These are phyloP conservation scores for Phytopythium montanum DNA, from an alignment of 352 stramenopile species.

Conservation along the genomic window DNA sequence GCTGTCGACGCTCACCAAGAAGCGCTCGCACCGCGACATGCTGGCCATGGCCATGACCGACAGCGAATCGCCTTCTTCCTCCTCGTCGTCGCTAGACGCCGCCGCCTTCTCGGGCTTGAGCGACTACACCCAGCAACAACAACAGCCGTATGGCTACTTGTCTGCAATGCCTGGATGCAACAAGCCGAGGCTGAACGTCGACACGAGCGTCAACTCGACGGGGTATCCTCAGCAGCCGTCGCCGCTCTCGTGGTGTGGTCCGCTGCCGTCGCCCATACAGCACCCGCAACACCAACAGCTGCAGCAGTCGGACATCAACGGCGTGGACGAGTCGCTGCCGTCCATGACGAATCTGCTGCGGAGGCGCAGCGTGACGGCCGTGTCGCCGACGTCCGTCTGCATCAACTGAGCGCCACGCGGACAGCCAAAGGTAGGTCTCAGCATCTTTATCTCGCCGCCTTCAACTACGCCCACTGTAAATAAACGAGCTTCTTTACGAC, in stretches of 20 bases:
- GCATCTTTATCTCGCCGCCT: neutral
- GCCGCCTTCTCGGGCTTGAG: neutral
- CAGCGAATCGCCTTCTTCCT: neutral
- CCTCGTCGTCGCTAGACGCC: neutral
- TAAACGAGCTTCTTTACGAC: neutral
- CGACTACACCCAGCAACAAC: neutral
- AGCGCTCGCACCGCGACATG: conserved; percentile 7
- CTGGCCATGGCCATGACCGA: conserved; percentile 1
- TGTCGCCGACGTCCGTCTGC: neutral
- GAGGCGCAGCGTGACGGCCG: conserved; percentile 13
- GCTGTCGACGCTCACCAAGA: conserved; percentile 6
- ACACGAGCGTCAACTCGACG: conserved; percentile 1
- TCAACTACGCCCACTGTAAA: neutral
- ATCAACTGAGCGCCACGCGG: conserved; percentile 6
- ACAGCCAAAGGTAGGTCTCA: neutral
- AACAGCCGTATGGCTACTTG: neutral
- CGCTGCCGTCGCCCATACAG: conserved; percentile 5
- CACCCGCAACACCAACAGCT: neutral
- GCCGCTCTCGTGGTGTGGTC: conserved; percentile 1
- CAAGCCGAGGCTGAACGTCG: conserved; percentile 4
- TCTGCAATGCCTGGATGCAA: neutral
- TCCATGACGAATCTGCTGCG: conserved; percentile 63
- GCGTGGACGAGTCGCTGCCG: conserved; percentile 42
- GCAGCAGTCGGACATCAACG: neutral
- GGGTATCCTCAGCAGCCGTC: conserved; percentile 6